Evolutionary conservation across 2,329 filamentous ascomycete species (phyloP).

Genomic region (Pestalotiopsis sp.): DNA sequence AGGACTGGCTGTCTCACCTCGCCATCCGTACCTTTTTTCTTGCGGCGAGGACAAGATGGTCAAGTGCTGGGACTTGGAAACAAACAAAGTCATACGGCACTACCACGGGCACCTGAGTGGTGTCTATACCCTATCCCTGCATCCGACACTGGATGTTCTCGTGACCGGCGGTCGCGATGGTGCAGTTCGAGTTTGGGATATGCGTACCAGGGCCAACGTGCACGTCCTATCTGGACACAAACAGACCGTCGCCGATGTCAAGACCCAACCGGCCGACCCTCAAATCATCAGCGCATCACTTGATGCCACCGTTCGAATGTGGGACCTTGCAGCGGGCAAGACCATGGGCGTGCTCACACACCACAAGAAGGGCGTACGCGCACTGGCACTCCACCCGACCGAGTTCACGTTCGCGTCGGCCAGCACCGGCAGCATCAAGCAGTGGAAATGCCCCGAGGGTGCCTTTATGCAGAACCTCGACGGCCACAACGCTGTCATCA

Average conservation of each 20-base stretch:
- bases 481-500: conserved; percentile 95
- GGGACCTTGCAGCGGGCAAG: conserved; percentile 96
- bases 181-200: conserved; percentile 96
- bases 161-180: conserved; percentile 95
- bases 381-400: conserved; percentile 80
- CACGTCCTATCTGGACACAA: conserved; percentile 93
- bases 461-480: conserved; percentile 99
- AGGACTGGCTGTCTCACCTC: conserved; percentile 86
- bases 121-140: conserved; percentile 90
- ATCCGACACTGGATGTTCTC: conserved; percentile 91
- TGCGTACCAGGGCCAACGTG: conserved; percentile 94
- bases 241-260: conserved; percentile 83
- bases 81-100: conserved; percentile 98
- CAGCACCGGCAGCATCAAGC: conserved; percentile 93
- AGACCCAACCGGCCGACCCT: conserved; percentile 94
- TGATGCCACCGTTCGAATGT: conserved; percentile 87
- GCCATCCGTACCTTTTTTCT: conserved; percentile 96
- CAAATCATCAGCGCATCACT: conserved; percentile 94
- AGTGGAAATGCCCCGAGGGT: conserved; percentile 98
- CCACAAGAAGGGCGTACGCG: conserved; percentile 95
- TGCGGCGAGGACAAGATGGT: conserved; percentile 99
- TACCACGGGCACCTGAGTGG: conserved; percentile 97
- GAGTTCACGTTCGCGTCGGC: conserved; percentile 97
- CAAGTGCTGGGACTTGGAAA: conserved; percentile 99
- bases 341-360: conserved; percentile 95